phyloP scores from a whole-genome alignment of 2,329 filamentous ascomycete species.

The Ascochyta lentis region DNA sequence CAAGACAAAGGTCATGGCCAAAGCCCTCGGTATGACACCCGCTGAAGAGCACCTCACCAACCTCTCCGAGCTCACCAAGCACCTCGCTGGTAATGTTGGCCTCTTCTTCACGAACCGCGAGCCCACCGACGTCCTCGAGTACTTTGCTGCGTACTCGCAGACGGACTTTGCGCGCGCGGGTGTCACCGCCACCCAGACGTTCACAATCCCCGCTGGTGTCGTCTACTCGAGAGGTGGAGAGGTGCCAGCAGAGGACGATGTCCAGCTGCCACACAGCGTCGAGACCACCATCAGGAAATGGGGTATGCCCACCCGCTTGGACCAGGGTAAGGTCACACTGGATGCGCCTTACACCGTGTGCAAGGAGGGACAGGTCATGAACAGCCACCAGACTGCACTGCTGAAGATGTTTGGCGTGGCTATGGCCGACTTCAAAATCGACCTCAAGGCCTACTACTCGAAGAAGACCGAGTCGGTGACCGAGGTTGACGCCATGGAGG shows the following conservation, averaged over 20 bases:
- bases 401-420: slow-evolving; percentile 93
- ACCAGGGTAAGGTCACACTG: slow-evolving; percentile 85
- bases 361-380: slow-evolving; percentile 81
- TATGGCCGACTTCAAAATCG: slow-evolving; percentile 87
- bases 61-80: slow-evolving; percentile 70
- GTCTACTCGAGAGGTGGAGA: slow-evolving; percentile 82
- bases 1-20: slow-evolving; percentile 99
- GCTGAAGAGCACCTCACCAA: slow-evolving; percentile 83
- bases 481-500: slow-evolving; percentile 59
- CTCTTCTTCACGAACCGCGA: slow-evolving; percentile 87
- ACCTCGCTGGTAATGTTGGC: slow-evolving; percentile 83
- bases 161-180: slow-evolving; percentile 93
- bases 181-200: slow-evolving; percentile 72
- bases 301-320: slow-evolving; percentile 86
- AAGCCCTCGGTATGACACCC: slow-evolving; percentile 81
- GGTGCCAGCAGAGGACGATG: slow-evolving; percentile 79
- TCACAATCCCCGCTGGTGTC: slow-evolving; percentile 82
- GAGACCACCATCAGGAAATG: slow-evolving; percentile 90
- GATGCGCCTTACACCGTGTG: slow-evolving; percentile 78
- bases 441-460: slow-evolving; percentile 70
- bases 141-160: slow-evolving; percentile 75
- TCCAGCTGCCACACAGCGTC: slow-evolving; percentile 83
- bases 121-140: slow-evolving; percentile 69
- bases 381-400: slow-evolving; percentile 90
- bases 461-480: slow-evolving; percentile 51